Base-by-base conservation (phyloP, 768 basidiomycete species). In the Lyophyllum atratum region DNA sequence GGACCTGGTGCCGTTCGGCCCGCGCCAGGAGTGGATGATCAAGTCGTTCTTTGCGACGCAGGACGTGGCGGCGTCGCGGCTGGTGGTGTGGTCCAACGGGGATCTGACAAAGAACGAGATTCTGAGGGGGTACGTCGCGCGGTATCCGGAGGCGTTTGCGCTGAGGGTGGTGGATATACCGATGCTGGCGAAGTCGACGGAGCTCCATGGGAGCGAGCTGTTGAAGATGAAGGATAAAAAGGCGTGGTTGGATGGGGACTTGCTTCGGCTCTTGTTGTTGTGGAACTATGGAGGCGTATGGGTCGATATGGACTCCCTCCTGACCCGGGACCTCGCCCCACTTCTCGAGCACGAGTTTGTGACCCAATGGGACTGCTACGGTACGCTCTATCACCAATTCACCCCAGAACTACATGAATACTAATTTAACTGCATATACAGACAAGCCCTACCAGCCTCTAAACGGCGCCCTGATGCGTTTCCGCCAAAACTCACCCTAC, bases 341-440 rank as follows among this genome's bases (percentile, higher is more conserved):
- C 76, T 98, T 54, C 80, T 91, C 6, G 95, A 97, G 70, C 90
- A 93, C 65, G 96, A 99, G 72, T 99, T 95, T 68, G 93, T 98
- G 10, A 96, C 93, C 1, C 95, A 99, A 66, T 99, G 96, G 96
- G 96, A 99, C 68, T 98, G 96, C 70, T 98, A 98, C 66, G 92
- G 95, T 94, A 68, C 42, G 85, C 67, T 15, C 31, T 42, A 21
- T 28, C n/a, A 12, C n/a, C 25, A 42, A 21, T 46, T 28, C 52
- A 28, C 19, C 34, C 25, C 24, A 54, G 19, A 1, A 9, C 14
- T 39, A 25, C 28, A 26, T n/a, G n/a, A 25, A 17, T 22, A 25
- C 33, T 54, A 37, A 58, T 26, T 8, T 11, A 31, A 25, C 17
- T 40, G 6, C 33, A 28, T 22, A 9, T 5, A n/a, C 52, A 79